Percentiles rank a stretch among this genome's conserved stretches.
phyloP scores from a whole-genome alignment of 83 land plant species.

The Picea abies region DNA sequence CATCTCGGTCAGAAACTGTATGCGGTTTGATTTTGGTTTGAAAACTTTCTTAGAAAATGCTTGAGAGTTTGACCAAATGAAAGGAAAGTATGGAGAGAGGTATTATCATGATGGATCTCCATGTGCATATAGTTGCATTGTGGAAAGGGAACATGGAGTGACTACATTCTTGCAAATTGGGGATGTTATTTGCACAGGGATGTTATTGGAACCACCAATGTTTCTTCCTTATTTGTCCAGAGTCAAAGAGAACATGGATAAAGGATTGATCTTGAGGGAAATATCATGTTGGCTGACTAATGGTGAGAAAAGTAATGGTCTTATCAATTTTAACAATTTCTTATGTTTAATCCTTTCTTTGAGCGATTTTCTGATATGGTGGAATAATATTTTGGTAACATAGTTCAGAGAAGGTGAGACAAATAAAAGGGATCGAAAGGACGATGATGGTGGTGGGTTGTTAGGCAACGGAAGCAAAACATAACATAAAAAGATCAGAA shows the following conservation, averaged over 20 bases:
- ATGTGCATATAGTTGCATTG: neutral
- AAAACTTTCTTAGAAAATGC: neutral
- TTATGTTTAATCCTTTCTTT: no score
- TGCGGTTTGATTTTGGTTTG: no score
- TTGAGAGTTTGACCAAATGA: neutral
- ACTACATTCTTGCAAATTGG: neutral
- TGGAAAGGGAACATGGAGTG: neutral
- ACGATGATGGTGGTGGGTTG: conserved; percentile 18
- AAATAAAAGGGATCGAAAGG: conserved; percentile 29
- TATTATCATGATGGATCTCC: no score
- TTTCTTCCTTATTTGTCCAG: neutral
- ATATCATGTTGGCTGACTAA: neutral
- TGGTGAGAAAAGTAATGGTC: neutral
- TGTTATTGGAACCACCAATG: neutral
- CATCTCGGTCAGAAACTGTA: neutral
- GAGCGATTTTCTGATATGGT: no score
- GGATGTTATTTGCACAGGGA: neutral
- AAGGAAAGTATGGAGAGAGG: neutral
- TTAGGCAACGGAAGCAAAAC: no score
- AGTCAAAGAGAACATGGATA: neutral
- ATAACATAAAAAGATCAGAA: no score
- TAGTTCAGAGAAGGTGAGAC: conserved; percentile 27
- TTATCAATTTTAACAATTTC: no score
- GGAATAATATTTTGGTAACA: neutral
- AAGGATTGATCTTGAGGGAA: neutral